phyloP scores from a whole-genome alignment of 345 rosid genomes.

The Arabidopsis arenosa region DNA sequence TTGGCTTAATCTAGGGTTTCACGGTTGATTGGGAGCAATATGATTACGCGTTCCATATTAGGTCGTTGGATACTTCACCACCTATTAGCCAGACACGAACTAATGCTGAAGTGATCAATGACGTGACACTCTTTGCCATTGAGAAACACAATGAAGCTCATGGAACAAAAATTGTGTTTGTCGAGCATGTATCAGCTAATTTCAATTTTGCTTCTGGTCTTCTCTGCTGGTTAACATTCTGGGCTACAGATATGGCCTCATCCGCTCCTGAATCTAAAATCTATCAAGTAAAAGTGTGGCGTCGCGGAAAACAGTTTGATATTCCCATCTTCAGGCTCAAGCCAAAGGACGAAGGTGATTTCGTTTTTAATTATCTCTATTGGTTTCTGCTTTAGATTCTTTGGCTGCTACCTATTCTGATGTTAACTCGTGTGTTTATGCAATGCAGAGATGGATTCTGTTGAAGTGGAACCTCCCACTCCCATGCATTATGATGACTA shows the following conservation, averaged over 20 bases:
- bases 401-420: neutral
- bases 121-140: slow-evolving; percentile 13
- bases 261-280: neutral
- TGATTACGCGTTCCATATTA: neutral
- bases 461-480: slow-evolving; percentile 15
- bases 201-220: neutral
- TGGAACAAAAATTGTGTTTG: slow-evolving; percentile 19
- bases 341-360: slow-evolving; percentile 5
- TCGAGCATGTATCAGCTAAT: slow-evolving; percentile 10
- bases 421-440: neutral
- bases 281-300: slow-evolving; percentile 1
- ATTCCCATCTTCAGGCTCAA: neutral
- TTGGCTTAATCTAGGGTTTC: slow-evolving; percentile 11
- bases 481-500: neutral
- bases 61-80: neutral
- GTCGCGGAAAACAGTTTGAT: neutral
- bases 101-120: neutral
- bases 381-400: neutral
- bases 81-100: neutral
- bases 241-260: slow-evolving; percentile 26
- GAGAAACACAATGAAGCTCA: slow-evolving; percentile 23
- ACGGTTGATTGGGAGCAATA: slow-evolving; percentile 17
- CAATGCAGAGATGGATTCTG: neutral
- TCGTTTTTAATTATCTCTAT: neutral
- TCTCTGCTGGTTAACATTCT: neutral